These are phyloP conservation scores for Magnusiomyces magnusii DNA, from an alignment of 1,139 yeast species.

Conservation along the genomic window DNA sequence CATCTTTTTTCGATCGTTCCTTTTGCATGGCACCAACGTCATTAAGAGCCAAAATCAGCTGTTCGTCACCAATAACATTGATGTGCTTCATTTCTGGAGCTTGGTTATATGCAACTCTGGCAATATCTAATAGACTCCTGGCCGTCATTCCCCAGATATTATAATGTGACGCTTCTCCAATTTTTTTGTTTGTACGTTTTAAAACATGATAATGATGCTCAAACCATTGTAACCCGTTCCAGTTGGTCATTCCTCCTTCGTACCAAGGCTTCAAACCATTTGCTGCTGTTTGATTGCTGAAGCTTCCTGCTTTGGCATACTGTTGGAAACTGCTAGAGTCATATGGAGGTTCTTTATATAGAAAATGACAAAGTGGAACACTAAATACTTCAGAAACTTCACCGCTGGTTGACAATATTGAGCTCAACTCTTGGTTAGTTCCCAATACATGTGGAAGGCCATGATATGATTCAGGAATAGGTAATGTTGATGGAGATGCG, in stretches of 20 bases:
- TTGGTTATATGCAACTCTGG: constrained; percentile 47
- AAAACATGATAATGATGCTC: constrained; percentile 29
- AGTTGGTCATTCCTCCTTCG: constrained; percentile 29
- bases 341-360: constrained; percentile 10
- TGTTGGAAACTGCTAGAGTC: neutral
- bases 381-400: constrained; percentile 34
- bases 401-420: constrained; percentile 19
- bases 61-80: constrained; percentile 32
- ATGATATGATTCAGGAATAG: constrained; percentile 1
- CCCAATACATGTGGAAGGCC: constrained; percentile 8
- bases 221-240: constrained; percentile 33
- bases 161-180: constrained; percentile 44
- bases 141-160: constrained; percentile 88
- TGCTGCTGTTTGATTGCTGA: constrained; percentile 12
- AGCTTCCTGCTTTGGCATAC: too few species aligned
- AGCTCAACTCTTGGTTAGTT: constrained; percentile 1
- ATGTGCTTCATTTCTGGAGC: constrained; percentile 32
- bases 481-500: constrained; percentile 35
- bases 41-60: constrained; percentile 22
- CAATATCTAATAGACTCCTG: constrained; percentile 70
- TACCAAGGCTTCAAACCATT: constrained; percentile 26
- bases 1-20: constrained; percentile 22
- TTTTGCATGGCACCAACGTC: constrained; percentile 23
- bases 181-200: constrained; percentile 40
- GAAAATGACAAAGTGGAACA: constrained; percentile 27